Conservation (phyloP, 345 rosid species). For the Garcia nutans region DNA sequence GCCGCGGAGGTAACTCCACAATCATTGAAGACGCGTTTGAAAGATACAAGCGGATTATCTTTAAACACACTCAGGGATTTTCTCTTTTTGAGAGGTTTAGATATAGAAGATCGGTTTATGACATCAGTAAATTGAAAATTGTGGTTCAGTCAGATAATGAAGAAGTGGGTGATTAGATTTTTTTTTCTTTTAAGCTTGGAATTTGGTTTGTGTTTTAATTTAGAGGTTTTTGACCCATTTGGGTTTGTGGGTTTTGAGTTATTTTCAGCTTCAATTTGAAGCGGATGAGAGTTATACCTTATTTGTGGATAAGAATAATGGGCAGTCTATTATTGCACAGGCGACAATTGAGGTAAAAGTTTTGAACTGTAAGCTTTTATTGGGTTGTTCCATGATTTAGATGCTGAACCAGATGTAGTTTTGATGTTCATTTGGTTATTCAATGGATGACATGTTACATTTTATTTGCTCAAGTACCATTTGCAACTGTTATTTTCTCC, state of each 20-base stretch:
- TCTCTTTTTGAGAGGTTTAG: constrained; percentile 31
- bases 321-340: constrained; percentile 50
- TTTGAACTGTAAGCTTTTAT: neutral
- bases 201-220: neutral
- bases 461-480: neutral
- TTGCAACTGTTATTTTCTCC: neutral
- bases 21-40: constrained; percentile 65
- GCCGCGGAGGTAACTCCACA: constrained; percentile 51
- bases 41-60: constrained; percentile 63
- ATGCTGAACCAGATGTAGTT: neutral
- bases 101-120: constrained; percentile 46
- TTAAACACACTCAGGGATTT: constrained; percentile 44
- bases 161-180: constrained; percentile 40
- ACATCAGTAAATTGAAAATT: constrained; percentile 53
- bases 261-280: constrained; percentile 58
- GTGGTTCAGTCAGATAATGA: constrained; percentile 59
- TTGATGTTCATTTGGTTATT: constrained; percentile 1
- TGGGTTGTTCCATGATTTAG: neutral
- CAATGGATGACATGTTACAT: neutral
- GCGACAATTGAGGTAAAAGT: constrained; percentile 69
- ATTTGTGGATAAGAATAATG: constrained; percentile 46
- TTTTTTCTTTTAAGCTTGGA: neutral
- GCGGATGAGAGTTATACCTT: constrained; percentile 59
- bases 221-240: neutral
- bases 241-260: neutral